Conservation (phyloP, 139 green algal genomes). For the Asterochloris erici region DNA sequence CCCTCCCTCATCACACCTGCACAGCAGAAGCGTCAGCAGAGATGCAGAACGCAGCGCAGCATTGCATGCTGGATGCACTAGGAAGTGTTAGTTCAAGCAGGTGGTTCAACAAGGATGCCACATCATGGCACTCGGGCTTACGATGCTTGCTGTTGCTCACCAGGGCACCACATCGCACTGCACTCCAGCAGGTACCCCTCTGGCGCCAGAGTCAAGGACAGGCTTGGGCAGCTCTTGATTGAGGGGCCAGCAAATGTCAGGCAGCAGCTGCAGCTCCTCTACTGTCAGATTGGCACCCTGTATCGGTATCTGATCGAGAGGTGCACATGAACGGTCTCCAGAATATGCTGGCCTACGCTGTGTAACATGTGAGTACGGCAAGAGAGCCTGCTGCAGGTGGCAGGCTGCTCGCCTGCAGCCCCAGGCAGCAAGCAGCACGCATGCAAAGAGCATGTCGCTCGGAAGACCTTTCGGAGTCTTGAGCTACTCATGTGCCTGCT, state of each 20-base stretch:
- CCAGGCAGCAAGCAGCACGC: too few species aligned
- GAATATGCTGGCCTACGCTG: too few species aligned
- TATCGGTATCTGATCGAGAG: too few species aligned
- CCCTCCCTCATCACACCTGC: conserved; percentile 48
- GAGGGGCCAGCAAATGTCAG: conserved; percentile 32
- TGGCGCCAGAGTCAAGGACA: background rate
- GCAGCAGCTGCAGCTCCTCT: conserved; percentile 26
- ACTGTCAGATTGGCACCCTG: conserved; percentile 20
- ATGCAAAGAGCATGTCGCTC: too few species aligned
- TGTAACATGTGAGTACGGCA: too few species aligned
- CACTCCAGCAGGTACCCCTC: conserved; percentile 38
- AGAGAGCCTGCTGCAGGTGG: too few species aligned
- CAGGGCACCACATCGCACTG: conserved; percentile 32
- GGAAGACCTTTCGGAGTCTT: too few species aligned
- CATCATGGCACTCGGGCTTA: background rate
- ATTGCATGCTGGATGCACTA: background rate
- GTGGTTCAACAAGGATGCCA: background rate
- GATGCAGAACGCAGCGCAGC: too few species aligned
- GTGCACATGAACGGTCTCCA: too few species aligned
- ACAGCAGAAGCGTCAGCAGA: background rate
- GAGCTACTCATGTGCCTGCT: too few species aligned
- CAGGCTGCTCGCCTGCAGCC: too few species aligned
- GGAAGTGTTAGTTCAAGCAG: background rate
- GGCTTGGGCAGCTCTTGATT: background rate
- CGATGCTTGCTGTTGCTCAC: conserved; percentile 12